A percentile compares a stretch with the other conserved stretches of the same genome.
phyloP scores from a whole-genome alignment of 768 basidiomycete genomes.

The Auricularia sp. region DNA sequence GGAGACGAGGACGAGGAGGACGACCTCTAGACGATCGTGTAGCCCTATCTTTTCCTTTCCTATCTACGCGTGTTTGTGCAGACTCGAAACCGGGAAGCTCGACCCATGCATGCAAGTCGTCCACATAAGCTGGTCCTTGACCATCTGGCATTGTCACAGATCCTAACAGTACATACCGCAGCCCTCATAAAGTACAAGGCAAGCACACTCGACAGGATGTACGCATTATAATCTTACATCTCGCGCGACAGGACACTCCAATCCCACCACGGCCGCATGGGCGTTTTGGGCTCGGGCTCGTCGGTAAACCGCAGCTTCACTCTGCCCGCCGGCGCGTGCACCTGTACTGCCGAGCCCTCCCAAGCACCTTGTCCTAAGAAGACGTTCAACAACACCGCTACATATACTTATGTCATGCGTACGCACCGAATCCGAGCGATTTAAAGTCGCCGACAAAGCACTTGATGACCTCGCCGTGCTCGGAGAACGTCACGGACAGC shows the following conservation, averaged over 20 bases:
- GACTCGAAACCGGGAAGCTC: too few relatives aligned
- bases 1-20: constrained; percentile 87
- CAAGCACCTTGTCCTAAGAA: neutral
- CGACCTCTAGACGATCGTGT: constrained; percentile 9
- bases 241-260: neutral
- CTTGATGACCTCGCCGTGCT: neutral
- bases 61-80: neutral
- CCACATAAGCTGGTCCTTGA: too few relatives aligned
- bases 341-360: neutral
- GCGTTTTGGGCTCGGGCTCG: neutral
- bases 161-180: too few relatives aligned
- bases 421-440: neutral
- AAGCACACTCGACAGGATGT: too few relatives aligned
- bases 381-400: too few relatives aligned
- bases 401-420: too few relatives aligned
- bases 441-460: neutral
- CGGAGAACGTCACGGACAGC: neutral
- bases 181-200: too few relatives aligned
- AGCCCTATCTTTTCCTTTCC: neutral
- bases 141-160: neutral
- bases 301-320: neutral
- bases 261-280: neutral
- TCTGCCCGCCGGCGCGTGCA: neutral
- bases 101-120: too few relatives aligned
- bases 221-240: too few relatives aligned